Evolutionary conservation across 1,284 basidiomycete species (phyloP).

Genomic region (Sphagnurus paluster): DNA sequence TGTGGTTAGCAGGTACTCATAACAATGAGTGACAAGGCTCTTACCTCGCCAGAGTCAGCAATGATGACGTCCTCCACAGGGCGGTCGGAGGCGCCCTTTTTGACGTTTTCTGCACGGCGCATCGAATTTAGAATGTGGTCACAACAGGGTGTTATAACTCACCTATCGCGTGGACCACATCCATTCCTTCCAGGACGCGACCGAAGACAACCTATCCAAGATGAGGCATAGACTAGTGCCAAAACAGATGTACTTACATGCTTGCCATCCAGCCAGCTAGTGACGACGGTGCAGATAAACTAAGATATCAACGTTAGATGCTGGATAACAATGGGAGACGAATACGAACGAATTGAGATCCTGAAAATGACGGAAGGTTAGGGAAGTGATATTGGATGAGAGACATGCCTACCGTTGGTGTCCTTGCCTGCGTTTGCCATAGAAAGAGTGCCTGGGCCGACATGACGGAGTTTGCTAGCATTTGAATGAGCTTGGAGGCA

Average conservation of each 20-base stretch:
- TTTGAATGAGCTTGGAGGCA: not conserved
- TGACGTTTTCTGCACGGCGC: slow-evolving; percentile 59
- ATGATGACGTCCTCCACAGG: slow-evolving; percentile 78
- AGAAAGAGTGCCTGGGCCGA: slow-evolving; percentile 81
- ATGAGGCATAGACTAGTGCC: slow-evolving; percentile 5
- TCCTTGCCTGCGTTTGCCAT: slow-evolving; percentile 94
- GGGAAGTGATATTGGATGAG: not conserved
- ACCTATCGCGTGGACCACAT: slow-evolving; percentile 78
- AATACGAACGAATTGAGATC: slow-evolving; percentile 78
- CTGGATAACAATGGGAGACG: slow-evolving; percentile 3
- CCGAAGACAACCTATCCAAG: slow-evolving; percentile 82
- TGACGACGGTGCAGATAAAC: slow-evolving; percentile 83
- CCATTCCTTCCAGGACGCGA: slow-evolving; percentile 88
- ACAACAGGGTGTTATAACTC: slow-evolving; percentile 21
- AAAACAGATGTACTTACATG: slow-evolving; percentile 53
- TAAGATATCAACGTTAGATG: slow-evolving; percentile 28
- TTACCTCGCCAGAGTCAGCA: slow-evolving; percentile 80
- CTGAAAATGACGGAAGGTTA: slow-evolving; percentile 32
- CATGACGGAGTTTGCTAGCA: slow-evolving; percentile 84
- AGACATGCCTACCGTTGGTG: slow-evolving; percentile 64
- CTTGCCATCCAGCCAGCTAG: slow-evolving; percentile 76
- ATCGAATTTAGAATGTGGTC: slow-evolving; percentile 6
- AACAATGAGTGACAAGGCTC: slow-evolving; percentile 18
- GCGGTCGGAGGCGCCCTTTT: slow-evolving; percentile 68
- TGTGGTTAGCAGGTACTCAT: slow-evolving; percentile 14